Conservation (phyloP, 192 early-diverging fungal genomes). For the Haplosporangium gracile region DNA sequence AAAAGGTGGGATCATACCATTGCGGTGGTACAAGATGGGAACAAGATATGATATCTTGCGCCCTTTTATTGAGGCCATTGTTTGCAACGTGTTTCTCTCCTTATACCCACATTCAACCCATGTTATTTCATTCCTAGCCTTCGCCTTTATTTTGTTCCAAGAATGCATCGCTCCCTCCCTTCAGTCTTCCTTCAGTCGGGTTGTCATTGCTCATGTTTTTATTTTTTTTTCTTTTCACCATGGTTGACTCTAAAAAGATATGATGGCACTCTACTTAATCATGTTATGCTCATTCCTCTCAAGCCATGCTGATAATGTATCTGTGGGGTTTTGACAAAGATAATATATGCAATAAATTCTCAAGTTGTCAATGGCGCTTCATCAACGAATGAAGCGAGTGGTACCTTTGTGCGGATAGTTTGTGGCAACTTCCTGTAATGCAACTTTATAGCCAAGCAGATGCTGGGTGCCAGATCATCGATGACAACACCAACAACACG, state of each 20-base stretch:
- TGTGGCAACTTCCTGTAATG: neutral
- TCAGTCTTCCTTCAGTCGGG: too few species aligned
- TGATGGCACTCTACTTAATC: too few species aligned
- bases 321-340: too few species aligned
- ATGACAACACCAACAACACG: neutral
- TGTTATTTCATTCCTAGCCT: neutral
- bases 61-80: too few species aligned
- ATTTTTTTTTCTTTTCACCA: too few species aligned
- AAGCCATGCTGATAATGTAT: too few species aligned
- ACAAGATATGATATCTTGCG: neutral
- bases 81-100: neutral
- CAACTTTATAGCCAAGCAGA: neutral
- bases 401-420: slow-evolving; percentile 2
- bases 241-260: too few species aligned
- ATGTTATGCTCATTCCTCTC: too few species aligned
- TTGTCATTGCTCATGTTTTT: too few species aligned
- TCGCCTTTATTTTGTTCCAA: neutral
- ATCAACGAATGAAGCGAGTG: neutral
- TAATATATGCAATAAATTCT: too few species aligned
- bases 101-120: neutral
- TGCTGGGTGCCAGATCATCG: too few species aligned
- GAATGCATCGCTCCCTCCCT: neutral
- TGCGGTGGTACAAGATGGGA: neutral
- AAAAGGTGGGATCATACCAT: neutral
- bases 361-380: neutral